phyloP scores from a whole-genome alignment of 1,284 basidiomycete species.

The Waitea zeae region DNA sequence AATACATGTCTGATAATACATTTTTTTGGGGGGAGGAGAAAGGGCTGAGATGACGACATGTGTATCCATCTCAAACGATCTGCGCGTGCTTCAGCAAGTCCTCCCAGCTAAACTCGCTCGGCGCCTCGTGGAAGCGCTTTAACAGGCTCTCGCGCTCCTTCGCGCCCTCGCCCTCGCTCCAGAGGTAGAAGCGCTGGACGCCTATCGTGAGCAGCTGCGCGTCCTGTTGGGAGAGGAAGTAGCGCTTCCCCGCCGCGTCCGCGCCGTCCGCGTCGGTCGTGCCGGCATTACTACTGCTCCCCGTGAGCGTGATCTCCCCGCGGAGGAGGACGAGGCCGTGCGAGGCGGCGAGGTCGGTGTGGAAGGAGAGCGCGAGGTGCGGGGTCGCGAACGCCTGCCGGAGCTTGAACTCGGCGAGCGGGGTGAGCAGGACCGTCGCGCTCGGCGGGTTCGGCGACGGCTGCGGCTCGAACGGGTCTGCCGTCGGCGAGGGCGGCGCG shows the following conservation, averaged over 20 bases:
- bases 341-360: conserved; percentile 72
- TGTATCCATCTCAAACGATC: no score
- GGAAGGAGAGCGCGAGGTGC: conserved; percentile 80
- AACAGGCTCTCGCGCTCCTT: conserved; percentile 31
- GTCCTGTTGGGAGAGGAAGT: conserved; percentile 59
- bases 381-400: conserved; percentile 82
- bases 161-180: conserved; percentile 19
- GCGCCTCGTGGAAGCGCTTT: conserved; percentile 54
- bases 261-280: no score
- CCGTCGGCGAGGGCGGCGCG: conserved; percentile 31
- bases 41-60: no score
- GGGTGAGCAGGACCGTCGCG: conserved; percentile 79
- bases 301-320: conserved; percentile 75
- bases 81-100: conserved; percentile 37
- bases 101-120: conserved; percentile 60
- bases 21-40: no score
- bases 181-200: conserved; percentile 73
- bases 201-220: conserved; percentile 67
- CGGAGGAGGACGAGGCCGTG: conserved; percentile 80
- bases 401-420: conserved; percentile 88
- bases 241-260: conserved; percentile 18
- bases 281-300: conserved; percentile 21
- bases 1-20: no score
- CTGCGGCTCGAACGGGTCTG: conserved; percentile 17
- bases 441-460: conserved; percentile 32